phyloP scores from a whole-genome alignment of 2,329 filamentous ascomycete genomes.

The Colletotrichum acutatum region DNA sequence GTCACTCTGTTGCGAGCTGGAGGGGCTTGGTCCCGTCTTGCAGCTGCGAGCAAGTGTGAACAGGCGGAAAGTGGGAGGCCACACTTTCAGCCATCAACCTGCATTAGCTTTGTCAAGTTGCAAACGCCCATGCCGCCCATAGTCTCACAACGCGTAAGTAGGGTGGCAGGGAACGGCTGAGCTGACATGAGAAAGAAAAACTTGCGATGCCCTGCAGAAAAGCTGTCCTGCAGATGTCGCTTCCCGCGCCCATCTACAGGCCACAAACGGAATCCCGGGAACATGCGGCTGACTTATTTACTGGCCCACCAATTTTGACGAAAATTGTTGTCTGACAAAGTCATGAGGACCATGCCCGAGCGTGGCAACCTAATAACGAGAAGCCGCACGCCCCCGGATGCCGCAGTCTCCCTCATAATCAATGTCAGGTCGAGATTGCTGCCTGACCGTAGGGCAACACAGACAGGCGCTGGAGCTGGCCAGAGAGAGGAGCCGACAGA shows the following conservation, averaged over 20 bases:
- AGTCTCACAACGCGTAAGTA: background rate
- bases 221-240: background rate
- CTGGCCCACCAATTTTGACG: background rate
- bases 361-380: background rate
- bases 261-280: background rate
- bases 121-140: slow-evolving; percentile 21
- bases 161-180: background rate
- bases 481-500: background rate
- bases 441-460: background rate
- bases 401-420: background rate
- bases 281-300: background rate
- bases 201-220: background rate
- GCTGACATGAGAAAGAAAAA: background rate
- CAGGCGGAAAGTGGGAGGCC: background rate
- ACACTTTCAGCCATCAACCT: background rate
- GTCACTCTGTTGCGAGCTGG: background rate
- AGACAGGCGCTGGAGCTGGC: background rate
- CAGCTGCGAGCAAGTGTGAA: background rate
- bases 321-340: background rate
- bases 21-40: background rate
- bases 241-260: background rate
- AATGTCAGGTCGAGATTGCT: background rate
- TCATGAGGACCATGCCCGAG: background rate
- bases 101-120: slow-evolving; percentile 3
- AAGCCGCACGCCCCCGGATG: background rate